phyloP scores from a whole-genome alignment of 78 protist genomes.

The Mastigamoeba balamuthi region DNA sequence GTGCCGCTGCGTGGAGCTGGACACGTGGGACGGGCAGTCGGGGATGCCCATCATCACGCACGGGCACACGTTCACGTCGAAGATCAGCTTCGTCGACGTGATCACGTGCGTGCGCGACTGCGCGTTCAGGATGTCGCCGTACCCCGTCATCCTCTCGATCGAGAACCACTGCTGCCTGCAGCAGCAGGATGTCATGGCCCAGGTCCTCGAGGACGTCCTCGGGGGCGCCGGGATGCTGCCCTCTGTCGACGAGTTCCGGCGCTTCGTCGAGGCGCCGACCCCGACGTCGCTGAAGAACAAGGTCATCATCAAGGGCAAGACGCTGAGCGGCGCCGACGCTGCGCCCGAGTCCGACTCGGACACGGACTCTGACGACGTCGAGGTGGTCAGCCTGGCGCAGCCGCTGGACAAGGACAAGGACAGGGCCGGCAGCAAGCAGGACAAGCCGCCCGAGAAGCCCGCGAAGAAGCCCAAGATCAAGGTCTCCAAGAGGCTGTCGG shows the following conservation, averaged over 20 bases:
- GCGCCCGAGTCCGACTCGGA: background rate
- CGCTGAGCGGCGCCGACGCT: background rate
- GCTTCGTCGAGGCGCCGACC: too few species aligned
- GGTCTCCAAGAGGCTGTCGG: background rate
- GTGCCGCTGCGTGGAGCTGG: background rate
- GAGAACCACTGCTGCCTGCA: slow-evolving; percentile 21
- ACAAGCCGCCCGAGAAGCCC: background rate
- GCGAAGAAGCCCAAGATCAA: too few species aligned
- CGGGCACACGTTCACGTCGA: slow-evolving; percentile 58
- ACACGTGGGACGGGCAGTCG: slow-evolving; percentile 56
- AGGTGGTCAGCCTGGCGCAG: background rate
- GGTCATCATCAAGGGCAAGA: too few species aligned
- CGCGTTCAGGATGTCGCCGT: slow-evolving; percentile 15
- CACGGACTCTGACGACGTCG: background rate
- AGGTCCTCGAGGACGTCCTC: background rate
- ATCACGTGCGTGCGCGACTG: background rate
- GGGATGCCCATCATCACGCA: slow-evolving; percentile 58
- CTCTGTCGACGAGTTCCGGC: background rate
- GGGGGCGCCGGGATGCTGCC: background rate
- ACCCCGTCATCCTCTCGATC: slow-evolving; percentile 46
- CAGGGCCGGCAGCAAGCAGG: background rate
- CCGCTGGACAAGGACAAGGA: background rate
- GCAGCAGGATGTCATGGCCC: background rate
- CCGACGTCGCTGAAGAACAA: too few species aligned
- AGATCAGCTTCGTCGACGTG: slow-evolving; percentile 14